These are phyloP conservation scores for Sordaria brevicollis DNA, from an alignment of 495 filamentous ascomycete species.

Conservation along the genomic window DNA sequence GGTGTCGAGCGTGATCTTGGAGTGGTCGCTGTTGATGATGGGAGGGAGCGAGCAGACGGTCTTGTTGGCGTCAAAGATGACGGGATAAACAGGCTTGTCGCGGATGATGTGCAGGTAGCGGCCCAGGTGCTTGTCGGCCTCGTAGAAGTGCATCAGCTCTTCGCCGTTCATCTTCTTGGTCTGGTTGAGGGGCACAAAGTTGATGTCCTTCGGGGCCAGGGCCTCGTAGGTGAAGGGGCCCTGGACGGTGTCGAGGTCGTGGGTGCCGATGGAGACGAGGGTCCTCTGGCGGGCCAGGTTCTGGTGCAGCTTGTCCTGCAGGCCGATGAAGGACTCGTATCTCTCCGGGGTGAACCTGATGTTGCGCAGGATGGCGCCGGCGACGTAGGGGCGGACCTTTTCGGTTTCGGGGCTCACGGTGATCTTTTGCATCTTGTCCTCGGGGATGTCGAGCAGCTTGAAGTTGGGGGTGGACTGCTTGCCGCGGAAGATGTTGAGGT, in stretches of 20 bases:
- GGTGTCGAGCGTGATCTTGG: conserved; percentile 85
- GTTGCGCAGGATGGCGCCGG: conserved; percentile 76
- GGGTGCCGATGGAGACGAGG: conserved; percentile 90
- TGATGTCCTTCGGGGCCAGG: conserved; percentile 80
- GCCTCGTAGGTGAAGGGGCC: conserved; percentile 97
- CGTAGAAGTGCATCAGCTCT: conserved; percentile 90
- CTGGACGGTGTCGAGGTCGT: conserved; percentile 87
- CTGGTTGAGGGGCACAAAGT: conserved; percentile 86
- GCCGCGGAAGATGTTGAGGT: conserved; percentile 88
- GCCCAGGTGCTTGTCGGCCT: conserved; percentile 77
- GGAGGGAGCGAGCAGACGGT: conserved; percentile 89
- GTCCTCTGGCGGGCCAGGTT: conserved; percentile 91
- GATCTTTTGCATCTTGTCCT: conserved; percentile 66
- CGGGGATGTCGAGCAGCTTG: conserved; percentile 56
- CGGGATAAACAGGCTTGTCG: conserved; percentile 91
- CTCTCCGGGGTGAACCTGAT: conserved; percentile 82
- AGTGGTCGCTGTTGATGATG: conserved; percentile 95
- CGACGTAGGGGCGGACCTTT: conserved; percentile 74
- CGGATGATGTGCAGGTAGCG: conserved; percentile 85
- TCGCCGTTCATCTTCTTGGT: conserved; percentile 74
- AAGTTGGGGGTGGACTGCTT: conserved; percentile 67
- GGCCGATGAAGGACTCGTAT: conserved; percentile 94
- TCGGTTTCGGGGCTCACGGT: conserved; percentile 71
- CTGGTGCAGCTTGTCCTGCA: conserved; percentile 97
- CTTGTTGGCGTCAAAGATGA: conserved; percentile 82